A percentile compares a stretch with the other conserved stretches of the same genome.
Evolutionary conservation across 75 land plant genomes (phyloP).

Genomic region (Cupressus sempervirens): DNA sequence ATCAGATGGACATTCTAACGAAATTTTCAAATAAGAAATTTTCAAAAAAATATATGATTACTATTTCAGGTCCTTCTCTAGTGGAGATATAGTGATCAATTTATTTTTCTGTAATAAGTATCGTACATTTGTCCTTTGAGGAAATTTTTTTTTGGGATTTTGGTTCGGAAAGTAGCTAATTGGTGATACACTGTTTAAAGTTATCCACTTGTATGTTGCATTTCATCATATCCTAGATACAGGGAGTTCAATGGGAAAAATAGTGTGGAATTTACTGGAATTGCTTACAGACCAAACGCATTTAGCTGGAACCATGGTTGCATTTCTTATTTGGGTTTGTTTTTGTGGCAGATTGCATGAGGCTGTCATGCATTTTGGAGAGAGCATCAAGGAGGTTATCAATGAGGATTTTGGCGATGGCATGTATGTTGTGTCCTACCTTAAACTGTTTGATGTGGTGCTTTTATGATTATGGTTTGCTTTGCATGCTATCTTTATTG

Average conservation of each 20-base stretch:
- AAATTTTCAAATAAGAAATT: background rate
- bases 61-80: background rate
- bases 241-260: background rate
- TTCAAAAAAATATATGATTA: background rate
- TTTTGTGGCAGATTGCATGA: slow-evolving; percentile 60
- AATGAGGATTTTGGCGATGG: slow-evolving; percentile 98
- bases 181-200: background rate
- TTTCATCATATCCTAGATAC: background rate
- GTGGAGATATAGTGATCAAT: background rate
- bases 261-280: background rate
- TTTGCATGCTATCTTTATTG: background rate
- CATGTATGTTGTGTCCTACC: slow-evolving; percentile 55
- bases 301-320: background rate
- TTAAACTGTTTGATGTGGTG: slow-evolving; percentile 2
- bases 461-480: background rate
- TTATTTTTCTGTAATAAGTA: background rate
- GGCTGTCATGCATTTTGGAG: slow-evolving; percentile 88
- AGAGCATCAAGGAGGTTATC: slow-evolving; percentile 91
- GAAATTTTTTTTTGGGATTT: background rate
- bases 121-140: background rate
- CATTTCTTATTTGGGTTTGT: background rate
- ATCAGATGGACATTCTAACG: background rate
- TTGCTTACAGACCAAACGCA: background rate
- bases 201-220: background rate
- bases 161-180: background rate